Evolutionary conservation across 2,329 filamentous ascomycete species (phyloP).

Genomic region (Arthrinium phaeospermum): DNA sequence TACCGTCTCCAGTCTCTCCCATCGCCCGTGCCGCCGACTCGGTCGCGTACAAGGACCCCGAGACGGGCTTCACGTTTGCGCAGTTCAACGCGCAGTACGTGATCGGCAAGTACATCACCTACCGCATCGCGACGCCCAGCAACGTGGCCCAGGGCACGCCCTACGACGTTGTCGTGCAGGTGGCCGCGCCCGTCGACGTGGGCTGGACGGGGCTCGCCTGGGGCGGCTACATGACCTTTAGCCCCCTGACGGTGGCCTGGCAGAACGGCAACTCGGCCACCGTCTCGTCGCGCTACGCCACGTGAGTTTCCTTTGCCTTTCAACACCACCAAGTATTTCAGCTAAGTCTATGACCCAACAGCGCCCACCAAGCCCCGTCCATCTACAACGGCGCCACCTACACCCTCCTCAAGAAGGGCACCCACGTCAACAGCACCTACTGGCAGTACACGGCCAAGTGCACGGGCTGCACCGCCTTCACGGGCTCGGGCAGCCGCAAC

Average conservation of each 20-base stretch:
- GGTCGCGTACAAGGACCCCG: slow-evolving; percentile 33
- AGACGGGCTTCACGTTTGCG: slow-evolving; percentile 40
- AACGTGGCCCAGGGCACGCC: slow-evolving; percentile 34
- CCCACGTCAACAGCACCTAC: slow-evolving; percentile 46
- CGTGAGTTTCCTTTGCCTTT: slow-evolving; percentile 45
- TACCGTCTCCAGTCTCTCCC: neutral
- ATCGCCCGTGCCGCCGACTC: slow-evolving; percentile 30
- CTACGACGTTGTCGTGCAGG: slow-evolving; percentile 50
- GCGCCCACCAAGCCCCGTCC: slow-evolving; percentile 43
- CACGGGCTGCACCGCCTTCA: slow-evolving; percentile 43
- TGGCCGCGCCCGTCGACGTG: slow-evolving; percentile 47
- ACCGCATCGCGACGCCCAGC: slow-evolving; percentile 44
- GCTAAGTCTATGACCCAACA: slow-evolving; percentile 23
- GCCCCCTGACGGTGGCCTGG: slow-evolving; percentile 53
- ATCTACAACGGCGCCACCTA: slow-evolving; percentile 38
- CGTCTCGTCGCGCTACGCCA: slow-evolving; percentile 50
- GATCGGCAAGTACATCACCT: slow-evolving; percentile 36
- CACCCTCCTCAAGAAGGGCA: slow-evolving; percentile 44
- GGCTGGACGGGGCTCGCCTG: slow-evolving; percentile 56
- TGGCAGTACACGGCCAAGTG: slow-evolving; percentile 48
- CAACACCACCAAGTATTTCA: too few relatives aligned
- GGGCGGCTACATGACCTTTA: slow-evolving; percentile 56
- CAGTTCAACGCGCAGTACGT: slow-evolving; percentile 34
- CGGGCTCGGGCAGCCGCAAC: slow-evolving; percentile 31
- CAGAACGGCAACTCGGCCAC: slow-evolving; percentile 47